Evolutionary conservation across 345 rosid species (phyloP).

Genomic region (Lagerstroemia speciosa): DNA sequence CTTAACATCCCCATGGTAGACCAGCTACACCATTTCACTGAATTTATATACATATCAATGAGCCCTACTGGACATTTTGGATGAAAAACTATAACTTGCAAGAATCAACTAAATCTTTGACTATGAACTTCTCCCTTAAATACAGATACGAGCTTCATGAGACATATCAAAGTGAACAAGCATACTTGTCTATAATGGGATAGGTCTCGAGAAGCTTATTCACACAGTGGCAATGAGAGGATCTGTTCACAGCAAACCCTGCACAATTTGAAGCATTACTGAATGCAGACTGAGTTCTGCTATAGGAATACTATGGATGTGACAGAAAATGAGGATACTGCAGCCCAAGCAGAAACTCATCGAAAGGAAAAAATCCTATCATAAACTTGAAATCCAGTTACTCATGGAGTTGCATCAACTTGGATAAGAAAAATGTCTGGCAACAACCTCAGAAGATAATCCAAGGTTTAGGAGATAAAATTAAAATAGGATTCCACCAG

Average conservation of each 20-base stretch:
- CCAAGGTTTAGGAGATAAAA: no score
- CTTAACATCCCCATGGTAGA: not conserved
- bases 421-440: no score
- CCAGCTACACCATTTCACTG: not conserved
- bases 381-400: not conserved
- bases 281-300: not conserved
- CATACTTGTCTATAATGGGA: no score
- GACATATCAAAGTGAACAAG: no score
- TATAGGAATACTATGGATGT: not conserved
- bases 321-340: not conserved
- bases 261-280: not conserved
- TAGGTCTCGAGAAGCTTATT: not conserved
- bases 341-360: not conserved
- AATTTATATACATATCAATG: not conserved
- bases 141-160: no score
- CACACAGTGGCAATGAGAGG: not conserved
- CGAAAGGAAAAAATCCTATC: not conserved
- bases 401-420: no score
- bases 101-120: not conserved
- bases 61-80: not conserved
- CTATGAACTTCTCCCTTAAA: not conserved
- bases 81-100: not conserved
- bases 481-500: no score
- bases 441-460: no score
- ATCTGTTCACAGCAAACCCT: not conserved